These are phyloP conservation scores for Coemansia sp. DNA, from an alignment of 192 early-diverging fungal genomes.

Conservation along the genomic window DNA sequence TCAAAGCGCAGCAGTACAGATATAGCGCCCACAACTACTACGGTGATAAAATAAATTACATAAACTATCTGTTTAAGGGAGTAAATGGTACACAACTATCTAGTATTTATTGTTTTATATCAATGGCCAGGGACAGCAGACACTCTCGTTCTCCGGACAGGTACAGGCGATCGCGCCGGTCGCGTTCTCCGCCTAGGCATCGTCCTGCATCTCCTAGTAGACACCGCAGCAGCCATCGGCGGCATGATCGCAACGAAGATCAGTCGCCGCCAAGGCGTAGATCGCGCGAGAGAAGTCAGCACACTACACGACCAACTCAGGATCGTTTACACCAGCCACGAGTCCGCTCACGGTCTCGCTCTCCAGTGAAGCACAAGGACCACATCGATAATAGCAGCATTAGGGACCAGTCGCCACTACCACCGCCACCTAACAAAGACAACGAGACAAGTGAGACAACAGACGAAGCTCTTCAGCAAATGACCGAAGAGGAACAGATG, in stretches of 20 bases:
- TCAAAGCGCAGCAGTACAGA: background rate
- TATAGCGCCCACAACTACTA: background rate
- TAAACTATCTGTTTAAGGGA: background rate
- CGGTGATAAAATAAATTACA: background rate
- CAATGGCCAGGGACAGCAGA: constrained; percentile 34
- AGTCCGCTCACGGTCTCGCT: constrained; percentile 16
- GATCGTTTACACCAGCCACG: background rate
- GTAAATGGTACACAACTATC: background rate
- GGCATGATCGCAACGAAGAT: constrained; percentile 1
- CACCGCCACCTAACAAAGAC: background rate
- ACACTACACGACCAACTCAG: background rate
- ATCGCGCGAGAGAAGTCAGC: constrained; percentile 26
- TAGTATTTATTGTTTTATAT: background rate
- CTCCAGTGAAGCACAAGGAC: constrained; percentile 11
- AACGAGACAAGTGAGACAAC: background rate
- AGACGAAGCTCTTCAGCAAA: constrained; percentile 15
- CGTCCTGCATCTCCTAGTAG: constrained; percentile 38
- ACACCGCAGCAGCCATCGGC: constrained; percentile 12
- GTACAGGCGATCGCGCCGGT: constrained; percentile 10
- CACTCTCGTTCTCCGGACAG: constrained; percentile 25
- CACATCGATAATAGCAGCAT: constrained; percentile 3
- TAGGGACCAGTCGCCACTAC: background rate
- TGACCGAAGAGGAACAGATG: constrained; percentile 75
- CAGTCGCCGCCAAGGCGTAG: constrained; percentile 12
- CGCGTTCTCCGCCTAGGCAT: constrained; percentile 20